Base-by-base conservation (phyloP, 495 filamentous ascomycete genomes). In the Xylaria sp. region DNA sequence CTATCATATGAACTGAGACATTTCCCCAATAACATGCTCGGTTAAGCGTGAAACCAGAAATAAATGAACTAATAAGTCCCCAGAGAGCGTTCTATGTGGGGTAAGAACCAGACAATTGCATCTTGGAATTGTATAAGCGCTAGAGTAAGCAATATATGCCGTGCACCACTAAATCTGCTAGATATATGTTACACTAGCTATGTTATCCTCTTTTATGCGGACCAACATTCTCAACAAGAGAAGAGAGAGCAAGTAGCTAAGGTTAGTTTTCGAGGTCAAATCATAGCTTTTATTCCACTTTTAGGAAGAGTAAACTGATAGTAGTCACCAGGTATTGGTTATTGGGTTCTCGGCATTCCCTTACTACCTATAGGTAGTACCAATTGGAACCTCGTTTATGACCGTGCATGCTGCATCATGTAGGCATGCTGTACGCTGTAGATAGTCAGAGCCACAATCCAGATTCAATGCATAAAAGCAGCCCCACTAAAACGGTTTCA, bases 401-500 rank as follows among this genome's bases (percentile, higher is more conserved):
- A 53, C 1, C 6, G 12, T 53, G 50, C 24, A 53, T 53, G 24
- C 50, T 58, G 55, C 55, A 33, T 58, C 17, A 29, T 26, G 50
- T 26, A 8, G 5, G 21, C 3, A 52, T 52, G 48, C 48, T 52
- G n/a, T n/a, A 37, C n/a, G 55, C 14, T 58, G 35, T 41, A 9
- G 35, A 41, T 40, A 48, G 61, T 50, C 9, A 37, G 62, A 65
- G 52, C 62, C 62, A 67, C 43, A 55, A 55, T 55, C 48, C 37
- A 67, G 64, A 67, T 67, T 67, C 46, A n/a, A n/a, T 48, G 43
- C 61, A 64, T 26, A 5, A 64, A 19, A 37, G 46, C 43, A 37
- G 44, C 63, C 63, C 63, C 63, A n/a, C 63, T 33, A 52, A 52
- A 53, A 66, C 31, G 3, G 63, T 66, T 66, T 66, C 44, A 41